Evolutionary conservation across 2,329 filamentous ascomycete genomes (phyloP).

Genomic region (Celoporthe dispersa): DNA sequence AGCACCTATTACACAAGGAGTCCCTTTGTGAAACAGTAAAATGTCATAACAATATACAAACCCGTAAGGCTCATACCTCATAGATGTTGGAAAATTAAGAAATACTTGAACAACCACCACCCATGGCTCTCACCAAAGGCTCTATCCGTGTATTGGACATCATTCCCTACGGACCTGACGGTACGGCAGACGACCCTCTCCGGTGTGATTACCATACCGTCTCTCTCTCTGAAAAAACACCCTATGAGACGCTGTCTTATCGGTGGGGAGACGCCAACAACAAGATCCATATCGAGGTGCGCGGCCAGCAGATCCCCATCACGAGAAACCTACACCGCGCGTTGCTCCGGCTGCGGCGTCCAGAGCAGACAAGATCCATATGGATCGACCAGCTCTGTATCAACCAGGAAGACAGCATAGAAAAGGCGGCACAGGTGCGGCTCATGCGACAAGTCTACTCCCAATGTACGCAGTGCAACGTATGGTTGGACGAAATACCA

Average conservation of each 20-base stretch:
- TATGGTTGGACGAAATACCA: slow-evolving; percentile 15
- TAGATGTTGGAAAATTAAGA: neutral
- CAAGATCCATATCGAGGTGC: neutral
- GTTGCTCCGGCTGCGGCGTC: neutral
- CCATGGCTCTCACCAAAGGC: neutral
- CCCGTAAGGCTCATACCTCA: neutral
- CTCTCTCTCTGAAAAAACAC: neutral
- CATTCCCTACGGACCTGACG: neutral
- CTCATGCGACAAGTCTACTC: slow-evolving; percentile 19
- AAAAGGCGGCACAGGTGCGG: slow-evolving; percentile 18
- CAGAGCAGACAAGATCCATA: slow-evolving; percentile 1
- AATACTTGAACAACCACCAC: neutral
- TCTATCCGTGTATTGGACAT: neutral
- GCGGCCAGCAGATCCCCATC: slow-evolving; percentile 14
- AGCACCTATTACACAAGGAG: neutral
- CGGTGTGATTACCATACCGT: neutral
- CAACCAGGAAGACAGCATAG: slow-evolving; percentile 18
- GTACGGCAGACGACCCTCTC: neutral
- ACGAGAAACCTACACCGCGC: slow-evolving; percentile 13
- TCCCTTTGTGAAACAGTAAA: no score
- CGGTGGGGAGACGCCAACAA: neutral
- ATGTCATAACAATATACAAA: no score
- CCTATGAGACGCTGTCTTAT: neutral
- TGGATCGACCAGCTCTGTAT: slow-evolving; percentile 27
- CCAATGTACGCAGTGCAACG: neutral